Base-by-base conservation (phyloP, 176 grass and related monocot species). In the Neostapfia colusana region DNA sequence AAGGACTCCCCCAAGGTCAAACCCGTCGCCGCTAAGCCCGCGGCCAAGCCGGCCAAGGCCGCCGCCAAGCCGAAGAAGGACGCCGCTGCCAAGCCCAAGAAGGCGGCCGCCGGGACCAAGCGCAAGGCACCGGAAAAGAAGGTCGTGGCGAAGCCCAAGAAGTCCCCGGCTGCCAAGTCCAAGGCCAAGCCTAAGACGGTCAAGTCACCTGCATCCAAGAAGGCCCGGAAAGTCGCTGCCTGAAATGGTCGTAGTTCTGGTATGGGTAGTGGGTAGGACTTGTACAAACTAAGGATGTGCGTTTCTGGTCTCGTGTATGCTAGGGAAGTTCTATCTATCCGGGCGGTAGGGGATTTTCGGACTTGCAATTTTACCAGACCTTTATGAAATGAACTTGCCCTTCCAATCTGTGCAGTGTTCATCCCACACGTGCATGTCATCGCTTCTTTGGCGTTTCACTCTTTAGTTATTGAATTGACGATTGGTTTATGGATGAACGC, bases 101-200 rank as follows among this genome's bases (percentile, higher is more conserved):
- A 80, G 50, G 18, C 21, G 0, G 24, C 45, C 0, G 72, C 45
- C 0, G 85, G 76, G 5, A 31, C 73, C 15, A 88, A 93, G 73
- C 82, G 78, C 34, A 93, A 88, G 80, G 79, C 88, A 10, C 83
- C 79, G 0, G 79, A 77, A 80, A 85, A 87, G 31, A 77, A 64
- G 59, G 27, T 76, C 27, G 65, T 89, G 9, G 48, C 51, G 25
- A 90, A 84, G 84, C 70, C 80, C 0, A 79, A 67, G 10, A 72
- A 88, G 69, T 40, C 58, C 1, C 73, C 84, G 0, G 67, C 81
- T 0, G 65, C 79, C 0, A 60, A 84, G 37, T 63, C 76, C 35
- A 96, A 95, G 84, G 81, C 65, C 0, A 85, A 87, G 65, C 82
- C 82, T 0, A 87, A 82, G 75, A 83, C 76, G 35, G 69, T 69